Evolutionary conservation across 2,329 filamentous ascomycete genomes (phyloP).

Genomic region (Phialophora verrucosa): DNA sequence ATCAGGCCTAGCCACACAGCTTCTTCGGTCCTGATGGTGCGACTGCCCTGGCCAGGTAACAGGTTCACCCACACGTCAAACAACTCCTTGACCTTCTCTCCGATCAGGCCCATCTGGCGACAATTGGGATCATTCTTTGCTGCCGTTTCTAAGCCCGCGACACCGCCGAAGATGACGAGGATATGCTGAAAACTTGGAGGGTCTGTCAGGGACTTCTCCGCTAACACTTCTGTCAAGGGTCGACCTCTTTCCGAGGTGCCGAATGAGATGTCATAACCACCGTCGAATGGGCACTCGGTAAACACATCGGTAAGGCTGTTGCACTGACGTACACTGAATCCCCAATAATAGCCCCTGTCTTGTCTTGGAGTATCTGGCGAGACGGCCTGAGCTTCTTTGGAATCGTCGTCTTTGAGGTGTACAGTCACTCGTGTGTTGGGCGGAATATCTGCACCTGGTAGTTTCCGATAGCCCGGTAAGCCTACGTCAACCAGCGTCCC

Average conservation of each 20-base stretch:
- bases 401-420: conserved; percentile 49
- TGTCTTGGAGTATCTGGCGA: conserved; percentile 72
- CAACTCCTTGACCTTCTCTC: conserved; percentile 68
- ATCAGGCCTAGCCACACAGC: conserved; percentile 78
- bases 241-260: conserved; percentile 80
- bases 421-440: conserved; percentile 76
- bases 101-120: conserved; percentile 66
- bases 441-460: conserved; percentile 66
- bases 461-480: conserved; percentile 54
- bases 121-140: conserved; percentile 67
- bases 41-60: conserved; percentile 77
- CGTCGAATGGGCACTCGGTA: conserved; percentile 74
- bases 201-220: conserved; percentile 45
- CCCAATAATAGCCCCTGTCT: conserved; percentile 85
- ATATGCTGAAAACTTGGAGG: conserved; percentile 66
- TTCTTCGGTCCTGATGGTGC: conserved; percentile 83
- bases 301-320: conserved; percentile 73
- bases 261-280: conserved; percentile 81
- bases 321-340: conserved; percentile 73
- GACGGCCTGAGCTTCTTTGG: conserved; percentile 63
- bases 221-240: conserved; percentile 49
- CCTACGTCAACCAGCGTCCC: conserved; percentile 60
- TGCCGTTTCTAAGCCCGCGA: conserved; percentile 77
- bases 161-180: conserved; percentile 79
- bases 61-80: conserved; percentile 89